Percentiles rank a stretch among this genome's conserved stretches.
phyloP scores from a whole-genome alignment of 2,329 filamentous ascomycete species.

The Scedosporium minutisporum region DNA sequence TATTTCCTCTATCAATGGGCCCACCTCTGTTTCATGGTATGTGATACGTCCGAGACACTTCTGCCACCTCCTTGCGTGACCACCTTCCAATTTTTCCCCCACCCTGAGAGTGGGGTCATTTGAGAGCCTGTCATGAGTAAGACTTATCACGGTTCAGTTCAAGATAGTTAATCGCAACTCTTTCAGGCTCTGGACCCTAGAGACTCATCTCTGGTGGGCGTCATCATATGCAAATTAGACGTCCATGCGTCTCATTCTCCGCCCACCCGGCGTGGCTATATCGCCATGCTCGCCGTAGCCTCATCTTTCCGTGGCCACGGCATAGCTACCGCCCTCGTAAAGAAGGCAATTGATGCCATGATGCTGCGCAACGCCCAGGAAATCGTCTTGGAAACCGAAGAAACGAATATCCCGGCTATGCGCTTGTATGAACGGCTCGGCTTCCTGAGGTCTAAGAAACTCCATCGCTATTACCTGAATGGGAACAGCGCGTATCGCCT shows the following conservation, averaged over 20 bases:
- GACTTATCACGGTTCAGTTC: neutral
- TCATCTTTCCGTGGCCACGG: conserved; percentile 72
- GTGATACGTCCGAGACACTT: conserved; percentile 8
- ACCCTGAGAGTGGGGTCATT: conserved; percentile 1
- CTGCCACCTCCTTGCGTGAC: neutral
- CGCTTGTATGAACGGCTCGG: conserved; percentile 87
- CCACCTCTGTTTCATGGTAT: conserved; percentile 90
- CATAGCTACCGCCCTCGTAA: conserved; percentile 82
- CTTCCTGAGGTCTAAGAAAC: conserved; percentile 81
- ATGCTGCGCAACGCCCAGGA: conserved; percentile 75
- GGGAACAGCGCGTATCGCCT: conserved; percentile 90
- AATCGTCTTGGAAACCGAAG: conserved; percentile 91
- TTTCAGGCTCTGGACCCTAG: conserved; percentile 48
- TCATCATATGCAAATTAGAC: conserved; percentile 92
- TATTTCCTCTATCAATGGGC: conserved; percentile 99
- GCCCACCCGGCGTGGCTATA: conserved; percentile 74
- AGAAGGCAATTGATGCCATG: conserved; percentile 87
- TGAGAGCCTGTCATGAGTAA: neutral
- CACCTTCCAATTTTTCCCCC: neutral
- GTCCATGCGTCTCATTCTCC: conserved; percentile 73
- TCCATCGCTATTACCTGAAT: conserved; percentile 94
- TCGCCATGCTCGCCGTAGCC: conserved; percentile 94
- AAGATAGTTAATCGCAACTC: neutral
- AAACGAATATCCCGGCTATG: conserved; percentile 82
- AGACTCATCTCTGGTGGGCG: conserved; percentile 64